phyloP scores from a whole-genome alignment of 225 moss, liverwort and hornwort species.

The Pseudisothecium myosuroides region DNA sequence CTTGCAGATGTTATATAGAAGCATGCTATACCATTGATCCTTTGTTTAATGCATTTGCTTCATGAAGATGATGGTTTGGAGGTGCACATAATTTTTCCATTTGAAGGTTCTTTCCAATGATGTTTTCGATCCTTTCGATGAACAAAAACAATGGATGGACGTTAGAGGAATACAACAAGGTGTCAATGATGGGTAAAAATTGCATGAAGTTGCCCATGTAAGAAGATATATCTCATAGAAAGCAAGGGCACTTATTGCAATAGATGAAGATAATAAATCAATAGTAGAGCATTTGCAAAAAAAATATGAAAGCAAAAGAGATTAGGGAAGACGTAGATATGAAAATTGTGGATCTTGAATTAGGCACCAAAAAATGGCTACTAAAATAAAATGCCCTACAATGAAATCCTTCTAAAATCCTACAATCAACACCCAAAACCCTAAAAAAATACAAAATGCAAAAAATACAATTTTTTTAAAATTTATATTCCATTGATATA shows the following conservation, averaged over 20 bases:
- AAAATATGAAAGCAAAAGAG: accelerated
- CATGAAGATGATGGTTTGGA: not conserved
- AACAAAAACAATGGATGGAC: not conserved
- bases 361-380: not conserved
- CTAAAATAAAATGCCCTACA: not conserved
- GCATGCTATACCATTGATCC: not conserved
- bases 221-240: not conserved
- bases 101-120: accelerated
- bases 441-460: not conserved
- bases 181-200: accelerated
- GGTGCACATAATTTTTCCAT: accelerated
- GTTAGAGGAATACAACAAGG: not conserved
- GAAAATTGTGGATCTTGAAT: not conserved
- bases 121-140: not conserved
- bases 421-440: accelerated
- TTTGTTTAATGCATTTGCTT: not conserved
- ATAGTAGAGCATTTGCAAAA: not conserved
- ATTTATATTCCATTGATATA: not conserved
- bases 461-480: not conserved
- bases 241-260: accelerated
- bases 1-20: not conserved
- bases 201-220: not conserved
- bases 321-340: not conserved
- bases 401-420: not conserved
- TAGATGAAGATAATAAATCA: not conserved